Base-by-base conservation (phyloP, 78 protist genomes). In the Cavenderia fasciculata region DNA sequence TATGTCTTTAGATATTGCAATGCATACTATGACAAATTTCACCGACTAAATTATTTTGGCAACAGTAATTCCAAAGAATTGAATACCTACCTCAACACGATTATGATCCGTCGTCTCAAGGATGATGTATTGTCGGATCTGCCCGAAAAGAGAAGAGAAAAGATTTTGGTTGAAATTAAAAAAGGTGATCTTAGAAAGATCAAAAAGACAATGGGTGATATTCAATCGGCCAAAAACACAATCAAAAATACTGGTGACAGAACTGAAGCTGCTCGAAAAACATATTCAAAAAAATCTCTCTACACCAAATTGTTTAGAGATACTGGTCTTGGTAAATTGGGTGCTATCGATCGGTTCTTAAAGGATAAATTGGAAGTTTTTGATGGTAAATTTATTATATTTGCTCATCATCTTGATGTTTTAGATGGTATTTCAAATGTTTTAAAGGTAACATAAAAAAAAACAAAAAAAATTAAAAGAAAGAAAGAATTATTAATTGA, bases 91-190 rank as follows among this genome's bases (percentile, higher is more conserved):
- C 25, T 97, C n/a, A 11, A 14, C 27, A 23, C 63, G 2, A 11
- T 74, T 33, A 93, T 96, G 97, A 74, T 97, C 0, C 65, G 99
- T 1, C 62, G 99, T 4, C 59, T 47, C 25, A 97, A 97, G 84
- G 72, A 72, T 25, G 95, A 92, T 33, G 99, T 97, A 2, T 68
- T 95, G 34, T 46, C 84, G 2, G 72, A 97, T 41, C 89, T 97
- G 41, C 99, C 99, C 12, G 66, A 51, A 8, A 97, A 97, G 92
- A 27, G 61, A 10, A 63, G 97, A 56, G 90, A 95, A 27, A 63
- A 52, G 73, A 86, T 77, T 1, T 31, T 36, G 27, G 65, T 82
- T 2, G 57, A 61, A n/a, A 43, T 82, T 52, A 74, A 82, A 41
- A 82, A 68, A 31, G 8, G 44, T 21, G 61, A 68, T 3, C 7